Conservation (phyloP, 805 yeast species). For the Scheffersomyces ergatensis region DNA sequence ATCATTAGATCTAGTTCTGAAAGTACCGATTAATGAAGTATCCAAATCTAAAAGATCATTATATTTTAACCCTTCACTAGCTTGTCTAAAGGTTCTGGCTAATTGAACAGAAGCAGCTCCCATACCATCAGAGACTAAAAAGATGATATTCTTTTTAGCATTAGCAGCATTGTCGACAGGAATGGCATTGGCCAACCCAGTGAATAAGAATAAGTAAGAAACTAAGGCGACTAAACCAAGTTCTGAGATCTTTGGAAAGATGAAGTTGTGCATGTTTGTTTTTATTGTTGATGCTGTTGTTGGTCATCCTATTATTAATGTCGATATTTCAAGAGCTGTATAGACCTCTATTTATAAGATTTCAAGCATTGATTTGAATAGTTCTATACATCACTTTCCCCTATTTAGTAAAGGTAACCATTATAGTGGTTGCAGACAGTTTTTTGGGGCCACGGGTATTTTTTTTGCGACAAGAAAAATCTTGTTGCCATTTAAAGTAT, state of each 20-base stretch:
- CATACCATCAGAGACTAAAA: conserved; percentile 92
- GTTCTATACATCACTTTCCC: no score
- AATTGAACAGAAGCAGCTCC: conserved; percentile 84
- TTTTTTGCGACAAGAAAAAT: conserved; percentile 1
- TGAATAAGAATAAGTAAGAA: conserved; percentile 5
- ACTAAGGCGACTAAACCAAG: conserved; percentile 4
- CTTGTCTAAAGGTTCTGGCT: conserved; percentile 72
- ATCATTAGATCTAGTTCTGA: conserved; percentile 77
- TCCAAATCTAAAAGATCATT: conserved; percentile 64
- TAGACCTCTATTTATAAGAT: no score
- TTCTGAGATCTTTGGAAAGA: conserved; percentile 4
- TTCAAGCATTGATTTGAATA: no score
- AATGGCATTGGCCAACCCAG: conserved; percentile 3
- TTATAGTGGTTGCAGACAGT: neutral
- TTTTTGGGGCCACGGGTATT: conserved; percentile 1
- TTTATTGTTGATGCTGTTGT: no score
- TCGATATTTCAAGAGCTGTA: no score
- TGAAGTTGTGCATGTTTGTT: neutral
- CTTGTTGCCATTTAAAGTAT: no score
- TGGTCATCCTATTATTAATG: no score
- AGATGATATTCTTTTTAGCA: conserved; percentile 70
- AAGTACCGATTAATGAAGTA: conserved; percentile 70
- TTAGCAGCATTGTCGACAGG: conserved; percentile 5
- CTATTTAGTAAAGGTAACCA: no score
- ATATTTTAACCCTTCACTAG: conserved; percentile 47